Percentiles rank a stretch among this genome's conserved stretches.
Conservation (phyloP, 257 asterid species). For the Fraxinus quadrangulata region DNA sequence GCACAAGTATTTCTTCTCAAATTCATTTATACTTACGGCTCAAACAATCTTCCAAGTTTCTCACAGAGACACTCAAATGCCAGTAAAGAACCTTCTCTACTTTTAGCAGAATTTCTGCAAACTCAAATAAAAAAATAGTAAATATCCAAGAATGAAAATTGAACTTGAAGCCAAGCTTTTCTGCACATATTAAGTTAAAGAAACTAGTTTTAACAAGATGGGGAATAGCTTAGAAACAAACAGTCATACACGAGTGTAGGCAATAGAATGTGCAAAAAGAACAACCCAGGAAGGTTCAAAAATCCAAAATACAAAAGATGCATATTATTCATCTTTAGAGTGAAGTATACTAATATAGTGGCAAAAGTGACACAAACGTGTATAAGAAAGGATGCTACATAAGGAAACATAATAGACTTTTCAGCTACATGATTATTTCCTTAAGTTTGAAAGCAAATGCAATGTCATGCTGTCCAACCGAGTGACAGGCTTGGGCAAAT, state of each 20-base stretch:
- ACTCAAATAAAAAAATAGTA: constrained; percentile 11
- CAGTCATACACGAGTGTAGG: not conserved
- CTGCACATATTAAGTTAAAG: not conserved
- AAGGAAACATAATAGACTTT: not conserved
- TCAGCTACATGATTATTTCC: not conserved
- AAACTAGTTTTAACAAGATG: not conserved
- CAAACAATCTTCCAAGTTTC: constrained; percentile 92
- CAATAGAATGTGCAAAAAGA: not conserved
- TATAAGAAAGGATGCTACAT: not conserved
- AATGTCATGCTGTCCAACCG: not conserved
- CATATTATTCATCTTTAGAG: not conserved
- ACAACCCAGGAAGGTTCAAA: not conserved
- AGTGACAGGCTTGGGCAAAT: not conserved
- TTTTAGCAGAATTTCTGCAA: constrained; percentile 83
- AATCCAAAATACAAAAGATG: not conserved
- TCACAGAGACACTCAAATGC: constrained; percentile 97
- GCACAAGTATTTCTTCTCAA: constrained; percentile 20
- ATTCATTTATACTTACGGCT: constrained; percentile 70
- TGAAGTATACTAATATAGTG: not conserved
- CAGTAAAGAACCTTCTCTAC: constrained; percentile 94
- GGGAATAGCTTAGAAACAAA: not conserved
- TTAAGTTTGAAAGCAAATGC: not conserved
- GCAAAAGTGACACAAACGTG: not conserved
- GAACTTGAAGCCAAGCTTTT: not conserved
- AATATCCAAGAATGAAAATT: not conserved